Percentiles rank a stretch among this genome's conserved stretches.
Evolutionary conservation across 371 early-diverging fungal genomes (phyloP).

Genomic region (Mucor plumbeus): DNA sequence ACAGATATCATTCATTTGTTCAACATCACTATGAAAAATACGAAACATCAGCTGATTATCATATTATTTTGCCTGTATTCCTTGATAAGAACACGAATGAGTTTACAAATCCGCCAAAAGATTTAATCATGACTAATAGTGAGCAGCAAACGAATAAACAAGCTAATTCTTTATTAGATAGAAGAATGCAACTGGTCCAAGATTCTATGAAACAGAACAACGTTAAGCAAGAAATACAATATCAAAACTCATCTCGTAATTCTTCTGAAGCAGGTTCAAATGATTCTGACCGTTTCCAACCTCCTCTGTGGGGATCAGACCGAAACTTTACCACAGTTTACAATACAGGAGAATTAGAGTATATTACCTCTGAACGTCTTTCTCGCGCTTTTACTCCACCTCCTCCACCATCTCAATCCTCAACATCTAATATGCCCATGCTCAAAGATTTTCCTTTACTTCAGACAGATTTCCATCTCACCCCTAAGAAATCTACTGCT

Average conservation of each 20-base stretch:
- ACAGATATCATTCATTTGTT: slow-evolving; percentile 28
- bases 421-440: background rate
- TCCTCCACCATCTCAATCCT: background rate
- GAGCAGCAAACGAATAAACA: background rate
- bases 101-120: slow-evolving; percentile 15
- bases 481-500: background rate
- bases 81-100: slow-evolving; percentile 1
- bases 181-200: background rate
- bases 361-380: background rate
- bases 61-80: slow-evolving; percentile 22
- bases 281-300: background rate
- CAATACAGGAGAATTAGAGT: background rate
- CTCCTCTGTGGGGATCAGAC: slow-evolving; percentile 6
- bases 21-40: slow-evolving; percentile 1
- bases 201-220: background rate
- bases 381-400: background rate
- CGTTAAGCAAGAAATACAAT: background rate
- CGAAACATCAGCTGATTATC: background rate
- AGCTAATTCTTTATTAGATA: background rate
- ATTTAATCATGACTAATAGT: slow-evolving; percentile 2
- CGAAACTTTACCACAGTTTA: slow-evolving; percentile 9
- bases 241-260: background rate
- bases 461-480: background rate
- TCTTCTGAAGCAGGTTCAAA: background rate
- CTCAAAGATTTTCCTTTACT: background rate